A percentile compares a stretch with the other conserved stretches of the same genome.
Evolutionary conservation across 345 rosid species (phyloP).

Genomic region (Eucalyptus sp.): DNA sequence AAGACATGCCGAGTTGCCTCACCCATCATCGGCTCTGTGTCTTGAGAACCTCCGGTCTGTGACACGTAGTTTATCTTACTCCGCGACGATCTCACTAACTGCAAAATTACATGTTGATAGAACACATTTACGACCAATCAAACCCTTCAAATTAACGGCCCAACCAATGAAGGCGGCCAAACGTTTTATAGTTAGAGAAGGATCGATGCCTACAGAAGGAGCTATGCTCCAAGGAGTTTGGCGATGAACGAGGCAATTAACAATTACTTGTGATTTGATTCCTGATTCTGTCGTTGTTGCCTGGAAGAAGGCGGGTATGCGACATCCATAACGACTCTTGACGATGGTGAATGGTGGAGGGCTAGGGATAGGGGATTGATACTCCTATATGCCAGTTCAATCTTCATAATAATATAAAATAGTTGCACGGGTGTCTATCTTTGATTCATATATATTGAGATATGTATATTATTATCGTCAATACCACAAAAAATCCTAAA

Average conservation of each 20-base stretch:
- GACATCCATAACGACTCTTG: background rate
- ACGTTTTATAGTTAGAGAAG: background rate
- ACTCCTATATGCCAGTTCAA: background rate
- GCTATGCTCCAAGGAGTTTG: background rate
- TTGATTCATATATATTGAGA: background rate
- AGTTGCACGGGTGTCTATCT: no score
- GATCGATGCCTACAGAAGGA: background rate
- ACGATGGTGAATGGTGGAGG: background rate
- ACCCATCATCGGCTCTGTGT: background rate
- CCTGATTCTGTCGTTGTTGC: background rate
- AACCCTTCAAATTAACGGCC: background rate
- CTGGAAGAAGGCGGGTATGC: background rate
- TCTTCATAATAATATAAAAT: background rate
- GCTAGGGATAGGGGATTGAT: background rate
- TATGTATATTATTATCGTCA: no score
- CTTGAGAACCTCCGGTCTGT: background rate
- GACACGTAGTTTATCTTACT: background rate
- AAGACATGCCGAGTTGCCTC: background rate
- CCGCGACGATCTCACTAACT: background rate
- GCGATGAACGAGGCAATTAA: background rate
- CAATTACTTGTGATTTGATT: background rate
- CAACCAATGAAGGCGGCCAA: background rate
- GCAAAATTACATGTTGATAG: background rate
- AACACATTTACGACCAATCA: background rate
- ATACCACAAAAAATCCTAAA: no score